Evolutionary conservation across 2,329 filamentous ascomycete species (phyloP).

Genomic region (Raffaelea albimanens): DNA sequence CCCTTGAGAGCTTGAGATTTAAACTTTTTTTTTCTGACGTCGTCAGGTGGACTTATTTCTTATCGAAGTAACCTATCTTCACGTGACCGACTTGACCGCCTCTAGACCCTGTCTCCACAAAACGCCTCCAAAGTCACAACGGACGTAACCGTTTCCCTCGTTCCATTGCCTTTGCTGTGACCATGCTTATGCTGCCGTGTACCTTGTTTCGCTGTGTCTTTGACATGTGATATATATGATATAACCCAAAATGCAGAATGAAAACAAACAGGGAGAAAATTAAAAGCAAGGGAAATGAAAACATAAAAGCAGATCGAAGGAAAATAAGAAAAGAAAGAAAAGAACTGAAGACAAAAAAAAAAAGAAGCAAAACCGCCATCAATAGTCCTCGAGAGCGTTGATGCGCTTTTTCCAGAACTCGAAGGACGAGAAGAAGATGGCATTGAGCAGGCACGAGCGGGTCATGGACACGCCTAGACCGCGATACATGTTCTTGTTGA

Average conservation of each 20-base stretch:
- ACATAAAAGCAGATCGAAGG: not conserved
- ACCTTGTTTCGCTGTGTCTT: too few species aligned
- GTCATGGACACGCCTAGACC: conserved; percentile 76
- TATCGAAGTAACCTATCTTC: too few species aligned
- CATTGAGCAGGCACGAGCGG: conserved; percentile 73
- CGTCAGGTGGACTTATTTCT: too few species aligned
- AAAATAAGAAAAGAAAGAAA: not conserved
- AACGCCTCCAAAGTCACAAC: too few species aligned
- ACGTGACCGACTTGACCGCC: too few species aligned
- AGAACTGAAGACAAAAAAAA: not conserved
- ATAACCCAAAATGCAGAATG: not conserved
- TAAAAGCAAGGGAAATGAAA: not conserved
- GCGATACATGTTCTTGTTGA: conserved; percentile 70
- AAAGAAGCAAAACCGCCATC: not conserved
- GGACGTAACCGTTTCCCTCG: too few species aligned
- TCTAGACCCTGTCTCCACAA: too few species aligned
- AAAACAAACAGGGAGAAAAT: not conserved
- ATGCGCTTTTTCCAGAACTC: conserved; percentile 70
- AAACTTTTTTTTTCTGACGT: too few species aligned
- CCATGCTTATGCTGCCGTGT: too few species aligned
- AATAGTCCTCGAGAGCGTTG: conserved; percentile 40
- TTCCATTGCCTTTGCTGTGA: too few species aligned
- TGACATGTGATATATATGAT: too few species aligned
- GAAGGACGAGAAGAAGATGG: conserved; percentile 83
- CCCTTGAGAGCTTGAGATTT: too few species aligned